These are phyloP conservation scores for Starmerella roubikii DNA, from an alignment of 805 yeast genomes.

Conservation along the genomic window DNA sequence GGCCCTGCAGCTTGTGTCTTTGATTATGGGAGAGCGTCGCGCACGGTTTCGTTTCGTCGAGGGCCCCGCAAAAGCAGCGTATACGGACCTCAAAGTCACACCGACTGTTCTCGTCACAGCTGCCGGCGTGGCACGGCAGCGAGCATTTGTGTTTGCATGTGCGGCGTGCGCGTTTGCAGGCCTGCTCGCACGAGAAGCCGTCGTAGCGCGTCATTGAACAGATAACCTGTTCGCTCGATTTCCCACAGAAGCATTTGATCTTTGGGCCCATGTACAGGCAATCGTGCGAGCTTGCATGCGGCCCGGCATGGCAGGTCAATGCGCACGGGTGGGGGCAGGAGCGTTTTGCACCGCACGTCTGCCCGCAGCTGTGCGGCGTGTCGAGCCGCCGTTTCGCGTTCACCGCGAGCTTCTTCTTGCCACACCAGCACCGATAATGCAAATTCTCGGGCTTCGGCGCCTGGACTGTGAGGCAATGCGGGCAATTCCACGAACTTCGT, in stretches of 20 bases:
- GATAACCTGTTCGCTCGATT: conserved; percentile 1
- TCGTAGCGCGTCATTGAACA: conserved; percentile 14
- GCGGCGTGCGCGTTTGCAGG: conserved; percentile 6
- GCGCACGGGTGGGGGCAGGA: conserved; percentile 22
- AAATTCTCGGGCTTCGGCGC: conserved; percentile 2
- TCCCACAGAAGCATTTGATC: conserved; percentile 18
- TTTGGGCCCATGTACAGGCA: conserved; percentile 18
- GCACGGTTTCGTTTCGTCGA: conserved; percentile 1
- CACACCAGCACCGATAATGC: conserved; percentile 20
- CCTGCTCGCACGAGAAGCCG: conserved; percentile 15
- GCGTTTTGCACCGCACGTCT: conserved; percentile 19
- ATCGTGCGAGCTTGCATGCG: conserved; percentile 12
- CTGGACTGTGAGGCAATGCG: conserved; percentile 16
- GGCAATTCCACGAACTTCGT: conserved; percentile 17
- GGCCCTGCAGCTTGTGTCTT: background rate
- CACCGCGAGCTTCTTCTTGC: conserved; percentile 11
- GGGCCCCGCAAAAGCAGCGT: conserved; percentile 27
- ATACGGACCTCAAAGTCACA: conserved; percentile 21
- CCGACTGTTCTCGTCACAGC: conserved; percentile 2
- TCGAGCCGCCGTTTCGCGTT: background rate
- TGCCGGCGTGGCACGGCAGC: conserved; percentile 12
- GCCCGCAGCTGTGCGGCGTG: conserved; percentile 22
- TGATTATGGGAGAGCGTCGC: background rate
- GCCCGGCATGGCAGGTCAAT: conserved; percentile 20
- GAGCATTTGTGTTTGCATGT: conserved; percentile 17